phyloP scores from a whole-genome alignment of 192 early-diverging fungal species.

The Coemansia sp. region DNA sequence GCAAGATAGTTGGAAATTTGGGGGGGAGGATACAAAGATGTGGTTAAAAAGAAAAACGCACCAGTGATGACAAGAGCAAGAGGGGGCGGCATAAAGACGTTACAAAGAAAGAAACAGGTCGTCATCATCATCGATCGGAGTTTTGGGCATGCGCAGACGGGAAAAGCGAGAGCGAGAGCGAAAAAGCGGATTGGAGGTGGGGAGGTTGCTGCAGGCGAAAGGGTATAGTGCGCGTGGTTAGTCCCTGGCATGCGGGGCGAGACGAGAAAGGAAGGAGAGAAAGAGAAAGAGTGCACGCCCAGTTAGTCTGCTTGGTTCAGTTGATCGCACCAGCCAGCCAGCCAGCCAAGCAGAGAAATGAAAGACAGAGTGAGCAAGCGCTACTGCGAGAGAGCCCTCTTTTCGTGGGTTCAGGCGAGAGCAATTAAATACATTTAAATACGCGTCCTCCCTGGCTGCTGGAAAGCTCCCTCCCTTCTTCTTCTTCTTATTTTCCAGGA shows the following conservation, averaged over 20 bases:
- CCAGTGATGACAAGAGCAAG: neutral
- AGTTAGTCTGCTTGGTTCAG: too few relatives aligned
- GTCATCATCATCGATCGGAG: neutral
- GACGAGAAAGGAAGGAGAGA: neutral
- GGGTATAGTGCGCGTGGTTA: constrained; percentile 12
- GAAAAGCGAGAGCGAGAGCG: neutral
- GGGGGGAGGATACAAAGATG: neutral
- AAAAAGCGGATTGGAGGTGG: too few relatives aligned
- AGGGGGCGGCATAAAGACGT: neutral
- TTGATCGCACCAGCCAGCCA: too few relatives aligned
- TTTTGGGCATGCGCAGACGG: neutral
- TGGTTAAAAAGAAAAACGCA: neutral
- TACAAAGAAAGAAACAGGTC: neutral
- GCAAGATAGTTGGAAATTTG: neutral
- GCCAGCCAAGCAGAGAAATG: too few relatives aligned
- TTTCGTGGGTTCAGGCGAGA: too few relatives aligned
- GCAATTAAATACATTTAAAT: neutral
- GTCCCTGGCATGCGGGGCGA: too few relatives aligned
- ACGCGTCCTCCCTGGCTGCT: neutral
- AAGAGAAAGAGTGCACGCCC: neutral
- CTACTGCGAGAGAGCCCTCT: too few relatives aligned
- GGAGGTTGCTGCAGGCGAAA: neutral
- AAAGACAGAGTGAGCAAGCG: too few relatives aligned
- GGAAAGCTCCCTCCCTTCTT: neutral
- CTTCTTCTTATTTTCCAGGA: neutral